Evolutionary conservation across 495 filamentous ascomycete species (phyloP).

Genomic region (Neurospora africana): DNA sequence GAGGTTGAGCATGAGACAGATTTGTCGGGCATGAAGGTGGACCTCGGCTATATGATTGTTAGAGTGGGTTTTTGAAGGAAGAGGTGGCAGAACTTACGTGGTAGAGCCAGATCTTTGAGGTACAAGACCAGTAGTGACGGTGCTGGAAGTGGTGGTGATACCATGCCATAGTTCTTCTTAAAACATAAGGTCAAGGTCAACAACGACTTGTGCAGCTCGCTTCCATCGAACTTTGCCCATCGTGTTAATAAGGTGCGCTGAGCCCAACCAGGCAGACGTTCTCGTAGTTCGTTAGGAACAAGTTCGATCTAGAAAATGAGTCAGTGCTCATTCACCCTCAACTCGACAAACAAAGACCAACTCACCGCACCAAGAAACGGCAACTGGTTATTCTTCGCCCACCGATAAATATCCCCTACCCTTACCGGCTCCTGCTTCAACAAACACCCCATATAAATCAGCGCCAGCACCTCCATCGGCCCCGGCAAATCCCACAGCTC

Average conservation of each 20-base stretch:
- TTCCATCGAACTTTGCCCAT: slow-evolving; percentile 35
- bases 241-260: slow-evolving; percentile 41
- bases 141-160: slow-evolving; percentile 61
- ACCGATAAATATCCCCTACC: slow-evolving; percentile 33
- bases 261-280: slow-evolving; percentile 51
- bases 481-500: slow-evolving; percentile 31
- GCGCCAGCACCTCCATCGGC: slow-evolving; percentile 30
- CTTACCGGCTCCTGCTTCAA: slow-evolving; percentile 32
- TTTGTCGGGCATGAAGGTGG: slow-evolving; percentile 48
- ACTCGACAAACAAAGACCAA: not conserved
- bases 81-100: slow-evolving; percentile 42
- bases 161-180: slow-evolving; percentile 53
- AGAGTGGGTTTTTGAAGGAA: too few relatives aligned
- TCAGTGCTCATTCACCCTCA: too few relatives aligned
- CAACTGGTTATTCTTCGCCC: slow-evolving; percentile 31
- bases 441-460: slow-evolving; percentile 37
- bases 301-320: slow-evolving; percentile 21
- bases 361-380: slow-evolving; percentile 32
- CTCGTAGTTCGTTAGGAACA: slow-evolving; percentile 57
- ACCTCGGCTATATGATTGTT: slow-evolving; percentile 41
- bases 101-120: slow-evolving; percentile 64
- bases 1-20: slow-evolving; percentile 46
- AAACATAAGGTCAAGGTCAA: slow-evolving; percentile 52
- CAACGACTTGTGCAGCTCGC: slow-evolving; percentile 54
- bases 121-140: slow-evolving; percentile 57